A percentile compares a stretch with the other conserved stretches of the same genome.
Conservation (phyloP, 1,284 basidiomycete species). For the Somion occarium region DNA sequence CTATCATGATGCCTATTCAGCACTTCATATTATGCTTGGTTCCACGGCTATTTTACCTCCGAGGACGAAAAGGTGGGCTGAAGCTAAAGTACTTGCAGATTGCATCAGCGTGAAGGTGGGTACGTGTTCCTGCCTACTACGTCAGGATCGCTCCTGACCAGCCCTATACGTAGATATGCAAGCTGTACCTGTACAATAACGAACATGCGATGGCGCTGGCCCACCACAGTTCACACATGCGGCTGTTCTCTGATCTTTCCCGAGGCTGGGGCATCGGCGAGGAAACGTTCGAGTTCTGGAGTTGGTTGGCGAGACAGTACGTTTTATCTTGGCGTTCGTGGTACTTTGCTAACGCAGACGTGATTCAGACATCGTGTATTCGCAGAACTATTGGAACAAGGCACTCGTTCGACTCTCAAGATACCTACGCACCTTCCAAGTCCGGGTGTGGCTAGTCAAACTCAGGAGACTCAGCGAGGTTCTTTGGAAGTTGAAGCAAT, state of each 20-base stretch:
- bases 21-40: constrained; percentile 80
- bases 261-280: constrained; percentile 96
- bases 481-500: constrained; percentile 46
- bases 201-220: constrained; percentile 74
- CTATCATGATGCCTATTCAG: constrained; percentile 87
- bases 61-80: constrained; percentile 95
- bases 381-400: constrained; percentile 84
- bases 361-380: constrained; percentile 74
- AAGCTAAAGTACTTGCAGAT: constrained; percentile 95
- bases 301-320: constrained; percentile 90
- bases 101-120: constrained; percentile 82
- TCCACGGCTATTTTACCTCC: constrained; percentile 84
- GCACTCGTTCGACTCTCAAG: constrained; percentile 60
- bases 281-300: constrained; percentile 96
- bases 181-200: constrained; percentile 85
- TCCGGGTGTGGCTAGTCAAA: constrained; percentile 19
- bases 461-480: constrained; percentile 27
- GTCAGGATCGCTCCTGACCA: too few relatives aligned
- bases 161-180: constrained; percentile 75
- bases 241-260: constrained; percentile 84
- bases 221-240: constrained; percentile 81
- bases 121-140: constrained; percentile 4
- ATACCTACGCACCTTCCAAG: constrained; percentile 50
- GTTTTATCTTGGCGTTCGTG: constrained; percentile 31
- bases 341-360: too few relatives aligned